A percentile compares a stretch with the other conserved stretches of the same genome.
These are phyloP conservation scores for Mimosa bimucronata DNA, from an alignment of 306 rosid genomes.

Conservation along the genomic window DNA sequence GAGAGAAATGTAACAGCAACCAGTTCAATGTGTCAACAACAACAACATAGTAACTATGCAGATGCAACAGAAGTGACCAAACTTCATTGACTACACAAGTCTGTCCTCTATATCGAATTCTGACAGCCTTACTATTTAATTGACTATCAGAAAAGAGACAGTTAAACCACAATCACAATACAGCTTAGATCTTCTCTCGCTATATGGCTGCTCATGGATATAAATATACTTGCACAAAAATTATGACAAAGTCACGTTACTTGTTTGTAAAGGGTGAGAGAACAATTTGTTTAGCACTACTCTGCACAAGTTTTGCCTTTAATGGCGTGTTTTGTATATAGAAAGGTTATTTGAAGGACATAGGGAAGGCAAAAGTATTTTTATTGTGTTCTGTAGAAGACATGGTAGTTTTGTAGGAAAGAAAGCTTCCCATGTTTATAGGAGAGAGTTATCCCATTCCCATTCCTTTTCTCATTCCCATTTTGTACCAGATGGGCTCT, in stretches of 20 bases:
- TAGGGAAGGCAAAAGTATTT: neutral
- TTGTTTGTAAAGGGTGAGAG: neutral
- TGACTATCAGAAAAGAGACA: neutral
- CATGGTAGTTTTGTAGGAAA: neutral
- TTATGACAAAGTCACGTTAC: neutral
- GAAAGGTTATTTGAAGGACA: neutral
- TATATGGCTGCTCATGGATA: neutral
- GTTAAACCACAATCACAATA: neutral
- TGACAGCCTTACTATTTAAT: neutral
- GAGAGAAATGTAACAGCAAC: neutral
- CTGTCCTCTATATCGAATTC: neutral
- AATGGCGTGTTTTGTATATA: no score
- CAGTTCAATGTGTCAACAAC: neutral
- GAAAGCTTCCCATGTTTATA: neutral
- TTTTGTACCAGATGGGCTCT: neutral
- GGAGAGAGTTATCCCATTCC: neutral
- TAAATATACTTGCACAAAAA: neutral
- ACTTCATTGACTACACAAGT: neutral
- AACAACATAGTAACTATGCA: neutral
- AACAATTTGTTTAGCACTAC: neutral
- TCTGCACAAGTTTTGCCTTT: neutral
- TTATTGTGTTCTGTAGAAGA: neutral
- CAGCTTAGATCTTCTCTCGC: neutral
- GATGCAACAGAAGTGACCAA: neutral
- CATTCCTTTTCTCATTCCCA: neutral